These are phyloP conservation scores for Nemania bipapillata DNA, from an alignment of 2,329 filamentous ascomycete species.

Conservation along the genomic window DNA sequence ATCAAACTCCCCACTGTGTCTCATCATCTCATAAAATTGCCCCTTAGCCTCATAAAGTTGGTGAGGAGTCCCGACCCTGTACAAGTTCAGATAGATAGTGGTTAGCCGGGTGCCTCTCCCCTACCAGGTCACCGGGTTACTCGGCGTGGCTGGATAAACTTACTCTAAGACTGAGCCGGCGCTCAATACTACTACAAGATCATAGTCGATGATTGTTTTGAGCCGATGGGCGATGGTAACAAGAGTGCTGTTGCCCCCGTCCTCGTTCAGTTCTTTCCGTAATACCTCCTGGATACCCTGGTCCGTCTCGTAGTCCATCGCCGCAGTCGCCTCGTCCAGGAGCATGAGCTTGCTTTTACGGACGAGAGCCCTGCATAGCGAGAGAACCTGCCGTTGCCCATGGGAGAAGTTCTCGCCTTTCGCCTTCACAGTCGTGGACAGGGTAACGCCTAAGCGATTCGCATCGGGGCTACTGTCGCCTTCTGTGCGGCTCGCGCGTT, in stretches of 20 bases:
- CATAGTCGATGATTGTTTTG: slow-evolving; percentile 69
- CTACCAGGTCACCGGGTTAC: too few relatives aligned
- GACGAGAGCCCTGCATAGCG: slow-evolving; percentile 66
- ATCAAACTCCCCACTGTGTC: slow-evolving; percentile 64
- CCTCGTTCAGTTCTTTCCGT: slow-evolving; percentile 60
- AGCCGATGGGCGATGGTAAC: slow-evolving; percentile 69
- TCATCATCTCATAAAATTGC: slow-evolving; percentile 66
- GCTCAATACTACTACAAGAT: slow-evolving; percentile 67
- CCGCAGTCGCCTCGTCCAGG: slow-evolving; percentile 69
- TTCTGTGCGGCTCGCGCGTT: slow-evolving; percentile 39
- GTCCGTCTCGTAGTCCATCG: slow-evolving; percentile 69
- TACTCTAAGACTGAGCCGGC: slow-evolving; percentile 65
- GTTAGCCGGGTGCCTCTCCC: slow-evolving; percentile 30
- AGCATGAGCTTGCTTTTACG: slow-evolving; percentile 66
- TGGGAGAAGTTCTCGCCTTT: slow-evolving; percentile 68
- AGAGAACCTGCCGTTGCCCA: slow-evolving; percentile 68
- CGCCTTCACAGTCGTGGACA: slow-evolving; percentile 62
- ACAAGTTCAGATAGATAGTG: neutral
- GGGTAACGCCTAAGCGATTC: slow-evolving; percentile 51
- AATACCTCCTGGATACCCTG: slow-evolving; percentile 65
- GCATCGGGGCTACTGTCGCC: slow-evolving; percentile 35
- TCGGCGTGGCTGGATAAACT: slow-evolving; percentile 34
- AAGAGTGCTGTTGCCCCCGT: slow-evolving; percentile 61
- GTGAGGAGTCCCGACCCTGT: slow-evolving; percentile 59
- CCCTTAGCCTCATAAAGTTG: slow-evolving; percentile 59